Base-by-base conservation (phyloP, 768 basidiomycete species). In the Leccinum subgranulosum region DNA sequence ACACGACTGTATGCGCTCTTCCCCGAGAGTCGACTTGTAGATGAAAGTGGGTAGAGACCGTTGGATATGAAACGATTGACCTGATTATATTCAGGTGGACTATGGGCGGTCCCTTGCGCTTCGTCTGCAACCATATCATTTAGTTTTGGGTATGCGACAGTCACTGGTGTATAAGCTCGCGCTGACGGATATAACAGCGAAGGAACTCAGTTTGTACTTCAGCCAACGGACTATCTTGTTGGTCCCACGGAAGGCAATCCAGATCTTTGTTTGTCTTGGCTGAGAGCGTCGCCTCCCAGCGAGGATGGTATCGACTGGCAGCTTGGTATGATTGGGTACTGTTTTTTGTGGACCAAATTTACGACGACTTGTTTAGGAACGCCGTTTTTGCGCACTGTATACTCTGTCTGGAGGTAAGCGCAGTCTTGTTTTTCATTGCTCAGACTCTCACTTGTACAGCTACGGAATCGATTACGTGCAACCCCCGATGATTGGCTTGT, bases 281-380 rank as follows among this genome's bases (percentile, higher is more conserved):
- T 89, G 1, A 76, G 73, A 60, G 88, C 88, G 4, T 71, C 75
- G 19, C 77, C 84, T 8, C 90, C 88, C 0, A 86, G 78, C 56
- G 60, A 84, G 14, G 86, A 91, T 69, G 90, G 88, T 14, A 79
- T 92, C 53, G 90, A 92, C 64, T 92, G 90, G 90, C 88, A 91
- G 69, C 76, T 92, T 50, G 89, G 88, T 86, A 61, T 27, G 71
- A 58, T n/a, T 6, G 17, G 11, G 4, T 10, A 15, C 12, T 29
- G 1, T 3, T 47, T 14, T 34, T 11, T 17, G 7, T 31, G 9
- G 21, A 34, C 12, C 5, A 9, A 1, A 46, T 54, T 34, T 41
- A 29, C 21, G 19, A 64, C 27, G 6, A 31, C 23, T 47, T 59
- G 2, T 21, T 5, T 54, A 86, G 87, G 87, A 21, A 69, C 81